Base-by-base conservation (phyloP, 2,329 filamentous ascomycete genomes). In the Drechslera avenae region DNA sequence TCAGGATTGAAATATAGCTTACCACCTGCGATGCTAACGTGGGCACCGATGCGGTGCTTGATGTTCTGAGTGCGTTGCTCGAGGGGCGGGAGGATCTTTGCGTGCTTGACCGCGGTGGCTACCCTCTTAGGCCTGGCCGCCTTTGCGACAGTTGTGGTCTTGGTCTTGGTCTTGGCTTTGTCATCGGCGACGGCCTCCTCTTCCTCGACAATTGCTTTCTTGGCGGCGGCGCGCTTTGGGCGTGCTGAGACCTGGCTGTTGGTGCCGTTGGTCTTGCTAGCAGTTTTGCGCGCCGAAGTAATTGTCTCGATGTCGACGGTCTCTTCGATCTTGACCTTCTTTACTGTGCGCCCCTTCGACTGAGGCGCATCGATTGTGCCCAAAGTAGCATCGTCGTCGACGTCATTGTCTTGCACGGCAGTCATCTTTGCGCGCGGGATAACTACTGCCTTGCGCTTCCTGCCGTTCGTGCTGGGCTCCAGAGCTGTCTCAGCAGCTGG, bases 11-110 rank as follows among this genome's bases (percentile, higher is more conserved):
- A 33, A 35, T 37, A 28, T 4, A n/a, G 72, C 79, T 48, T 71
- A 89, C 90, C 93, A 78, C 92, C 93, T 21, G 94, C 91, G 56
- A 84, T 86, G 73, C 89, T 94, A 54, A 97, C 91, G 72, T 99
- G 94, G 1, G 94, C 94, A 13, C 94, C 94, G 47, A 99, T 87
- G 66, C 89, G 87, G 82, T 97, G 89, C 70, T 87, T 86, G 55
- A 93, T 78, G 1, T 85, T 84, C 4, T 81, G 75, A 0, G 91
- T 92, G 30, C 94, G 83, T 19, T 80, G 77, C 16, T 86, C 87
- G 1, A 96, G 73, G 0, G 89, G 86, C 79, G 85, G 84, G 8
- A 77, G 75, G 58, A 84, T 82, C 41, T 56, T 32, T 12, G 19
- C 26, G 18, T 28, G 31, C 18, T 57, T 59, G 16, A 79, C 80